phyloP scores from a whole-genome alignment of 768 basidiomycete genomes.

The Hypholoma sublateritium region DNA sequence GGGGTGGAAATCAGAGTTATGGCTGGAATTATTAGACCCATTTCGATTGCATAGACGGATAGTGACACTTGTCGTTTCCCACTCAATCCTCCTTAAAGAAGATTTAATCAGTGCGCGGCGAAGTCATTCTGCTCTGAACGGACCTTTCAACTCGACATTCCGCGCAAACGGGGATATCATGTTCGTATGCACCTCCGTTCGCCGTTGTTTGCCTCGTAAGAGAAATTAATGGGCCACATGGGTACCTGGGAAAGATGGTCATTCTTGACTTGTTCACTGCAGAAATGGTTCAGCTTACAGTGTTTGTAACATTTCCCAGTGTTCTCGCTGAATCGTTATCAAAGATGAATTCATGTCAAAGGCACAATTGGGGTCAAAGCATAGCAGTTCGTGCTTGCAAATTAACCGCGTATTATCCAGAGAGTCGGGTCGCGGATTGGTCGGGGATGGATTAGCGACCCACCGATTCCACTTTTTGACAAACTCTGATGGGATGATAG shows the following conservation, averaged over 20 bases:
- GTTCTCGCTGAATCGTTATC: conserved; percentile 54
- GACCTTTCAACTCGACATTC: conserved; percentile 64
- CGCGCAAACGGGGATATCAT: conserved; percentile 55
- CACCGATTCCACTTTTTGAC: conserved; percentile 70
- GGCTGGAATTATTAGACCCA: too few relatives aligned
- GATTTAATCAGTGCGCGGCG: neutral
- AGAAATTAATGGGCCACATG: conserved; percentile 51
- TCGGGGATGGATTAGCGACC: conserved; percentile 52
- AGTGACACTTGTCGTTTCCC: conserved; percentile 60
- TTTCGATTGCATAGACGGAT: conserved; percentile 38
- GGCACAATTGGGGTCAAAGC: conserved; percentile 61
- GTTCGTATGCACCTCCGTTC: conserved; percentile 36
- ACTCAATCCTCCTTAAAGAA: conserved; percentile 48
- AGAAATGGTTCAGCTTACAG: conserved; percentile 42
- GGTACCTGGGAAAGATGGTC: conserved; percentile 43
- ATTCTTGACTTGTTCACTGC: conserved; percentile 9
- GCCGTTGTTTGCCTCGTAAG: conserved; percentile 26
- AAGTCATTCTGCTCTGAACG: conserved; percentile 7
- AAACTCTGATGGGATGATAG: conserved; percentile 62
- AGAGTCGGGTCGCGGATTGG: conserved; percentile 53
- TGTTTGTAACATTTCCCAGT: conserved; percentile 63
- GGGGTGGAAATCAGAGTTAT: conserved; percentile 8
- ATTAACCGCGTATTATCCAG: conserved; percentile 64
- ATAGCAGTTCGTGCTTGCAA: conserved; percentile 65
- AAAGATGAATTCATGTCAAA: conserved; percentile 59